phyloP scores from a whole-genome alignment of 352 stramenopile species.

The Globisporangium parvum region DNA sequence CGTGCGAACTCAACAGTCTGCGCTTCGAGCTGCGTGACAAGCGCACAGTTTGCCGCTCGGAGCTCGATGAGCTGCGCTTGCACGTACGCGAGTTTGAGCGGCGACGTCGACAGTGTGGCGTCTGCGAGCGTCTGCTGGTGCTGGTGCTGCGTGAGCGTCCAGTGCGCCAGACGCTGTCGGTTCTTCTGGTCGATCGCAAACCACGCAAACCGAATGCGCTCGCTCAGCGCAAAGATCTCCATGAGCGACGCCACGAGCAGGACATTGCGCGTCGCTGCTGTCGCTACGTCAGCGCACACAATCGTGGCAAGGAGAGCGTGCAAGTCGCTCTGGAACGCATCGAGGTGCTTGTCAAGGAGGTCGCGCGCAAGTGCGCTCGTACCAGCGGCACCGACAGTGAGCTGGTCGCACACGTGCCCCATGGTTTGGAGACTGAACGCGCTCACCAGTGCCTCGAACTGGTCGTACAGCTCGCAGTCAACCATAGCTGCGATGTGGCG shows the following conservation, averaged over 20 bases:
- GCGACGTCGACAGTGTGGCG: not conserved
- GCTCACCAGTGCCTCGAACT: slow-evolving; percentile 39
- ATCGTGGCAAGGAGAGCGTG: slow-evolving; percentile 10
- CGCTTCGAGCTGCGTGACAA: not conserved
- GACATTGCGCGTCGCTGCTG: not conserved
- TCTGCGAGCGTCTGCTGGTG: not conserved
- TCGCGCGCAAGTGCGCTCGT: slow-evolving; percentile 18
- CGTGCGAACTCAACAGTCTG: slow-evolving; percentile 9
- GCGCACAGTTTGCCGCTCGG: not conserved
- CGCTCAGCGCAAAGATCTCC: slow-evolving; percentile 34
- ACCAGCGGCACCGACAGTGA: slow-evolving; percentile 23
- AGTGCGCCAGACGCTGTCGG: slow-evolving; percentile 27
- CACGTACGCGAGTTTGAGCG: not conserved
- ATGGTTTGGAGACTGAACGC: slow-evolving; percentile 56
- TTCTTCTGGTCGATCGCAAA: slow-evolving; percentile 40
- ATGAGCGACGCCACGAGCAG: slow-evolving; percentile 17
- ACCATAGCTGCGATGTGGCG: not conserved
- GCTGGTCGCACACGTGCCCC: slow-evolving; percentile 40
- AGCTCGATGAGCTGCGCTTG: not conserved
- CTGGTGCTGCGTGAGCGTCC: slow-evolving; percentile 12
- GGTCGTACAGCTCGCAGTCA: slow-evolving; percentile 16
- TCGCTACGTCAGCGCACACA: not conserved
- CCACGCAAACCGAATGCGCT: slow-evolving; percentile 48
- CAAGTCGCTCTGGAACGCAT: slow-evolving; percentile 32
- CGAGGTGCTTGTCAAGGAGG: slow-evolving; percentile 36